Evolutionary conservation across 441 rosid genomes (phyloP), one percentile per base, ranked within the genome.

Genomic region (Aleurites moluccanus): DNA sequence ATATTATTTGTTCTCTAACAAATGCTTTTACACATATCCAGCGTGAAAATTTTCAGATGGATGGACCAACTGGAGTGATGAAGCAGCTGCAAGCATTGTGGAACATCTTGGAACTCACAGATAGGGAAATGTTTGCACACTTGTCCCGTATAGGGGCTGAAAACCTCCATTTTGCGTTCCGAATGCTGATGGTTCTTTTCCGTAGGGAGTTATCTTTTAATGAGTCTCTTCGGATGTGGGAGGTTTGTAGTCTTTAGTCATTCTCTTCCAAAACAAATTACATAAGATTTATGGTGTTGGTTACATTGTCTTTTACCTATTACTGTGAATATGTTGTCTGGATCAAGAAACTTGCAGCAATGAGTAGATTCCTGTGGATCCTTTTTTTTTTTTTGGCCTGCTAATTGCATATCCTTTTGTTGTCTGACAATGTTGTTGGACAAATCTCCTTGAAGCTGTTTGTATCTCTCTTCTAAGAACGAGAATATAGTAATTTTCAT

Each of bases 41-140:
- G 98, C 97, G 93, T 53, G 89, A 88, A 61, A 94, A 94, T 88
- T 94, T 94, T 82, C 90, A 83, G 81, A 87, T 92, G 88, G 97
- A 94, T 84, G 97, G 97, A 80, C 98, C 97, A 66, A 90, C 92
- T 35, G 93, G 97, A 70, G 98, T 94, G 83, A 89, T 94, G 97
- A 89, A 90, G 81, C 97, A 94, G 80, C 77, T 94, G 87, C 84
- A 90, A 78, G 88, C 90, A 77, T 83, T 94, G 84, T 91, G 97
- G 97, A 92, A 83, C 65, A 91, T 94, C 82, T 81, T 94, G 85
- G 92, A 92, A 84, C 78, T 85, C 73, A 88, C 92, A 72, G 97
- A 94, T 83, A 90, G 86, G 82, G 97, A 92, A 86, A 89, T 94
- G 25, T 94, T 84, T 77, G 72, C 89, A 57, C 97, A 94, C 80